Conservation (phyloP, 2,329 filamentous ascomycete genomes). For the Fusarium verticillioides region DNA sequence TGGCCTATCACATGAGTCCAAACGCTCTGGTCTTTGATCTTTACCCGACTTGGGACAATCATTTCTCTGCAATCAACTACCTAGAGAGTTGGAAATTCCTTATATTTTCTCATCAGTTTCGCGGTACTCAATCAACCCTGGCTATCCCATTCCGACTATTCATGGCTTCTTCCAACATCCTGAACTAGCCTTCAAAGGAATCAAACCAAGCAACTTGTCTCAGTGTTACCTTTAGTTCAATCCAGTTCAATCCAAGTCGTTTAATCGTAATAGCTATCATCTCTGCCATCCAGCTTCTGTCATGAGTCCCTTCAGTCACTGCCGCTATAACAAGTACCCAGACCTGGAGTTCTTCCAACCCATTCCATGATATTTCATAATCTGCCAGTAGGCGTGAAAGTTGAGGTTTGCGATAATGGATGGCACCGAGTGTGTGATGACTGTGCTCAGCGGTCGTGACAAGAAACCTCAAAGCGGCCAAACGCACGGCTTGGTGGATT, state of each 20-base stretch:
- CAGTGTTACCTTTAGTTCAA: neutral
- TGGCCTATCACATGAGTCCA: neutral
- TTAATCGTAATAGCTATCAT: neutral
- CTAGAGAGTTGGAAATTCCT: neutral
- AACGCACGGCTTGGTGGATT: neutral
- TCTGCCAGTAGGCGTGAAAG: neutral
- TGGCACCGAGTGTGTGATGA: neutral
- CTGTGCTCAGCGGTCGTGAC: neutral
- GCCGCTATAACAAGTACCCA: neutral
- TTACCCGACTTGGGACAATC: neutral
- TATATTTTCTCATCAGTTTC: neutral
- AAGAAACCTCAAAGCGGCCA: conserved; percentile 1
- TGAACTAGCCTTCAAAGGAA: neutral
- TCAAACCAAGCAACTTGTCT: conserved; percentile 6
- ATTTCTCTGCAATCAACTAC: neutral
- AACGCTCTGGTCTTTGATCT: neutral
- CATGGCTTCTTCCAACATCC: neutral
- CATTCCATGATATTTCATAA: neutral
- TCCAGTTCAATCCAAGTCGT: neutral
- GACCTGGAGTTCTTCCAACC: neutral
- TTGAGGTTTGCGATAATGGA: neutral
- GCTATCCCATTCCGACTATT: neutral
- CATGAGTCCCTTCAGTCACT: neutral
- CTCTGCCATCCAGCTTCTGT: neutral
- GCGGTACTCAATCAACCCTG: too few species aligned